Evolutionary conservation across 192 early-diverging fungal species (phyloP).

Genomic region (Coemansia sp.): DNA sequence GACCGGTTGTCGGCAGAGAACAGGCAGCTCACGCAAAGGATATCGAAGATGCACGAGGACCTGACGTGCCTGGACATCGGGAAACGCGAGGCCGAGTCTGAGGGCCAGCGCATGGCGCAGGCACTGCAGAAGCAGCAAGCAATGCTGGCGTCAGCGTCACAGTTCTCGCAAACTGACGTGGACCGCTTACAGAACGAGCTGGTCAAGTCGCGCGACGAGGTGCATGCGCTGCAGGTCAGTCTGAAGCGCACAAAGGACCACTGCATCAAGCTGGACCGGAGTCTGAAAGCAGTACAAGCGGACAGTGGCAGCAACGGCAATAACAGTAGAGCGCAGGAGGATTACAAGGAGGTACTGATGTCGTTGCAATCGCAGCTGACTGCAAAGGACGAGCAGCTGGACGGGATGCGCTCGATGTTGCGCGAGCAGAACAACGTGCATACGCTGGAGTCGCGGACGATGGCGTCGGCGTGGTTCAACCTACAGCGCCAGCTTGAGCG

Average conservation of each 20-base stretch:
- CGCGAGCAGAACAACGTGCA: conserved; percentile 58
- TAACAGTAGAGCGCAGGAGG: conserved; percentile 17
- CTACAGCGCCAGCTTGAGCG: conserved; percentile 55
- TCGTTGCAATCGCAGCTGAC: conserved; percentile 56
- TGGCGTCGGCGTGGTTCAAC: conserved; percentile 77
- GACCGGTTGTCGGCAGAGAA: conserved; percentile 53
- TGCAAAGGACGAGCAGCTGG: conserved; percentile 55
- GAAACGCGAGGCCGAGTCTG: conserved; percentile 33
- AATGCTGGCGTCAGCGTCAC: conserved; percentile 14
- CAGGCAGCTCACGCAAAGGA: conserved; percentile 42
- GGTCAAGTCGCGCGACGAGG: conserved; percentile 46
- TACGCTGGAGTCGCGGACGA: conserved; percentile 73
- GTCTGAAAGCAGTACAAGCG: conserved; percentile 23
- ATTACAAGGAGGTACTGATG: conserved; percentile 59
- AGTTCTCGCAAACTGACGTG: conserved; percentile 37
- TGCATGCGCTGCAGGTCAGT: conserved; percentile 35
- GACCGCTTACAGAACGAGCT: conserved; percentile 49
- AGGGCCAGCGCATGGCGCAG: conserved; percentile 25
- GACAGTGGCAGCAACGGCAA: conserved; percentile 4
- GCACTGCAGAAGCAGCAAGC: conserved; percentile 28
- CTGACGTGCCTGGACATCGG: conserved; percentile 29
- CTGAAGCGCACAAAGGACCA: conserved; percentile 52
- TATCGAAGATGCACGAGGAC: conserved; percentile 28
- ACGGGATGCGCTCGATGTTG: conserved; percentile 69
- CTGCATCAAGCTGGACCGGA: conserved; percentile 35